These are phyloP conservation scores for Metschnikowia corniflorae DNA, from an alignment of 805 yeast genomes.

Conservation along the genomic window DNA sequence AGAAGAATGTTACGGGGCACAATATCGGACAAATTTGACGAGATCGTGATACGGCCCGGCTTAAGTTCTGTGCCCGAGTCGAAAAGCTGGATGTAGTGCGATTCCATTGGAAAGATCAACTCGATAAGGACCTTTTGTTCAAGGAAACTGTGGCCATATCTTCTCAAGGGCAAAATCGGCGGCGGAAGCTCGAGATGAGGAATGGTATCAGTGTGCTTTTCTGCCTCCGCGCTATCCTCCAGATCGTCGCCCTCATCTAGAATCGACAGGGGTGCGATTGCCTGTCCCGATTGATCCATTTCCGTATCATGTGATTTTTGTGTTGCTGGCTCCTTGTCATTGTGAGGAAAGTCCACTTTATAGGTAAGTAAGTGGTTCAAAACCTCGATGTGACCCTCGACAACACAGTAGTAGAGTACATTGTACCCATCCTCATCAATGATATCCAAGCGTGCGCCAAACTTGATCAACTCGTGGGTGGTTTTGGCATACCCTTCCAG, in stretches of 20 bases:
- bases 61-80: constrained; percentile 41
- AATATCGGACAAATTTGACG: constrained; percentile 71
- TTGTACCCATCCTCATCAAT: constrained; percentile 77
- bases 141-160: constrained; percentile 93
- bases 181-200: constrained; percentile 94
- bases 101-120: constrained; percentile 55
- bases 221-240: constrained; percentile 36
- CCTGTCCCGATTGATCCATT: neutral
- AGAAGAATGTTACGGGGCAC: constrained; percentile 83
- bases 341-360: constrained; percentile 17
- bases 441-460: constrained; percentile 65
- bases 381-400: constrained; percentile 90
- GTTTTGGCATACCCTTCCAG: constrained; percentile 75
- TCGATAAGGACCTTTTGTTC: constrained; percentile 87
- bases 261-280: constrained; percentile 23
- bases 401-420: constrained; percentile 85
- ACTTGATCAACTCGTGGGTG: constrained; percentile 64
- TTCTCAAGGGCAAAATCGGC: constrained; percentile 87
- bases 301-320: neutral
- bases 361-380: constrained; percentile 60
- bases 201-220: constrained; percentile 58
- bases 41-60: constrained; percentile 81
- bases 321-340: neutral
- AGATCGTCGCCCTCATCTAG: constrained; percentile 30
- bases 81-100: constrained; percentile 46